These are phyloP conservation scores for Trypethelium eluteriae DNA, from an alignment of 495 filamentous ascomycete species.

Conservation along the genomic window DNA sequence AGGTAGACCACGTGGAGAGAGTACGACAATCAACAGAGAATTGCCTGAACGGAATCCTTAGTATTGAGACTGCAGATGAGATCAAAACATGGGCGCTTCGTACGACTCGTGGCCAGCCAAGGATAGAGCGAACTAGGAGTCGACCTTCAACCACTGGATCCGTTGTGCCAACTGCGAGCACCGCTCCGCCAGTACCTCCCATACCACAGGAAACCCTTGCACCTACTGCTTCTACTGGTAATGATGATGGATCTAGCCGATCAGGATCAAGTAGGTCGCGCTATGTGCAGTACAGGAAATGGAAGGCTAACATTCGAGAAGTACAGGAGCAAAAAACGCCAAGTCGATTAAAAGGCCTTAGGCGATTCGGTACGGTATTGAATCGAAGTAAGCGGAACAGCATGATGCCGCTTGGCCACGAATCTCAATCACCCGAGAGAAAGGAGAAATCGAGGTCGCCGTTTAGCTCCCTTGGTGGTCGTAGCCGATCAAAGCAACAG, in stretches of 20 bases:
- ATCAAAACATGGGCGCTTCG: conserved; percentile 74
- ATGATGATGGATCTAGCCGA: conserved; percentile 6
- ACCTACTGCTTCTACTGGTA: neutral
- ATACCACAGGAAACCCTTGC: conserved; percentile 2
- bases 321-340: conserved; percentile 32
- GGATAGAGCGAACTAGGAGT: conserved; percentile 25
- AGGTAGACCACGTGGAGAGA: conserved; percentile 78
- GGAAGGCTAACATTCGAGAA: conserved; percentile 18
- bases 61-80: conserved; percentile 80
- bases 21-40: conserved; percentile 68
- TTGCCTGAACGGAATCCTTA: conserved; percentile 76
- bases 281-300: neutral
- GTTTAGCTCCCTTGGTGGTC: conserved; percentile 22
- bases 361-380: conserved; percentile 37
- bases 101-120: conserved; percentile 31
- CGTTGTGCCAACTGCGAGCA: neutral
- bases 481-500: conserved; percentile 17
- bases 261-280: neutral
- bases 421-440: conserved; percentile 31
- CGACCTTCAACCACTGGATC: neutral
- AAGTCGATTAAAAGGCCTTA: conserved; percentile 31
- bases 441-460: conserved; percentile 22
- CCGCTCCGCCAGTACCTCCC: neutral
- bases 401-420: conserved; percentile 30
- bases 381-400: conserved; percentile 32